Base-by-base conservation (phyloP, 1,284 basidiomycete species). In the Apiotrichum sp. region DNA sequence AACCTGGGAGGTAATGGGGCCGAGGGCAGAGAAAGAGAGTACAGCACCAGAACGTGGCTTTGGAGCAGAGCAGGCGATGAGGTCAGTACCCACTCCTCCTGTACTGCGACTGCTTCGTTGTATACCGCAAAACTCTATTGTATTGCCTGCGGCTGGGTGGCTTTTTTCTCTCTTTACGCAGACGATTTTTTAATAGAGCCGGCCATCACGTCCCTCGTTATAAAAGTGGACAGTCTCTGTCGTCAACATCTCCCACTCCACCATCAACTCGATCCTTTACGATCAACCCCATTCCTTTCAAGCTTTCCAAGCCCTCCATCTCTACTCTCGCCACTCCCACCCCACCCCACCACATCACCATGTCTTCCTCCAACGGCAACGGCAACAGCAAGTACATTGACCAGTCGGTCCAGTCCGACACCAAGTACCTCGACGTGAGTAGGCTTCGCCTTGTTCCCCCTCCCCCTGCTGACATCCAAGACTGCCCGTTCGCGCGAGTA, bases 401-500 rank as follows among this genome's bases (percentile, higher is more conserved):
- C 40, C 40, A 41, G 45, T 34, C 38, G 32, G 14, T 50, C 40
- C 7, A 50, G 32, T 50, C 47, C 14, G 56, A 58, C 29, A 55
- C 53, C 40, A 47, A 38, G 35, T 57, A 61, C 53, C 53, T 61
- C 44, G 56, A 60, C 38, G 58, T 61, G 34, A 57, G 59, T 50
- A n/a, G 31, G 14, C 14, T 14, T 6, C 6, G 45, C 38, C 5
- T 35, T 3, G 6, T 36, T 2, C 13, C 46, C n/a, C 29, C 29
- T 29, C 29, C 29, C 29, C 35, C 8, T 10, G 41, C 56, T 52
- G 33, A 58, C 53, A 13, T 10, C 52, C 38, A 39, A 66, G 41
- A 46, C 32, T 22, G 11, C 39, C 32, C 49, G 49, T 11, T 41
- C 49, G 39, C 39, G 61, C 33, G 66, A 57, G 22, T 69, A 73